Base-by-base conservation (phyloP, 192 early-diverging fungal genomes). In the Linnemannia hyalina region DNA sequence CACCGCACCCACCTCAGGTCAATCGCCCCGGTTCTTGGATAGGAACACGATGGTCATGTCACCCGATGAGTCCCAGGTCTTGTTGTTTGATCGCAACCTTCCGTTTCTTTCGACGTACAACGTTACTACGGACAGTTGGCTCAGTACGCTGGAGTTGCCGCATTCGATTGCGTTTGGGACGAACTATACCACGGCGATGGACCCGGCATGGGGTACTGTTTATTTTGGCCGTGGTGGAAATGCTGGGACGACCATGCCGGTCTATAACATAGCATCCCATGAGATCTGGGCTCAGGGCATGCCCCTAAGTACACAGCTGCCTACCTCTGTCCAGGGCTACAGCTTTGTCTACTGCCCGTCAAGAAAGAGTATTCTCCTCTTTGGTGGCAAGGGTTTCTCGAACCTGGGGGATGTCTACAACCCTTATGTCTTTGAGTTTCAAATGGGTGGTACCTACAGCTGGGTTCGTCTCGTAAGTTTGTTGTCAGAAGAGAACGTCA, bases 291-390 rank as follows among this genome's bases (percentile, higher is more conserved):
- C 26, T 2, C 72, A 29, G 32, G 1, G 7, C 3, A 74, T 20
- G 26, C 42, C 72, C 2, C 0, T 4, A n/a, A 32, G 40, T 6
- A 9, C 41, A 26, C 36, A n/a, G 22, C 22, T 71, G 22, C 9
- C 18, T 26, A 1, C 10, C 1, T 23, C 13, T 22, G 9, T 36
- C 9, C 13, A 7, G 32, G 36, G n/a, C 6, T 71, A 71, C n/a
- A 71, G 70, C 40, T 42, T 71, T 42, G 70, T 71, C 38, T 71
- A 42, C 9, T 42, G 70, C 36, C 6, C 70, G 38, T 22, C 41
- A n/a, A 38, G 70, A 18, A 71, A 71, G 22, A 71, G 70, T 15
- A 71, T 71, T 8, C 70, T 71, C 36, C 70, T 71, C 38, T 71
- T 42, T 71, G 70, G 70, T 5, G 70, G 70, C 6, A 71, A 15